Evolutionary conservation across 179 eudicot species (phyloP), one percentile per base, ranked within the genome.

Genomic region (Actinidia chinensis): DNA sequence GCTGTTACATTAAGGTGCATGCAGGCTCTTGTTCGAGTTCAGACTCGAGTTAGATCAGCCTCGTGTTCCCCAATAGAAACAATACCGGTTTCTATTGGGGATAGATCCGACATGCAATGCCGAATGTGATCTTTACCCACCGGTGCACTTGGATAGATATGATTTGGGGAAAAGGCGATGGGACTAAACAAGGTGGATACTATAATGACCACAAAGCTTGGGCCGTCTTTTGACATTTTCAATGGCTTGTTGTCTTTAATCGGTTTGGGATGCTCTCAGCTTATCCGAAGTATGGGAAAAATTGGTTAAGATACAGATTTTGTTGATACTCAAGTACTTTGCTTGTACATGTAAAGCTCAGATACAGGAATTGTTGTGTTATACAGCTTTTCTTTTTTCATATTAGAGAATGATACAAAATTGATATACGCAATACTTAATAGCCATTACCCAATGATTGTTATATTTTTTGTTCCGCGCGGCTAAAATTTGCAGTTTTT

Each of bases 1-100:
- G 99, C 85, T 2, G 90, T 95, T 23, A 95, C 99, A 14, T 83
- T 93, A n/a, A 83, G 91, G 83, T 95, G 98, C 63, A 95, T 95
- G 99, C 97, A 95, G 81, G 97, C 98, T 73, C 94, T 93, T 77
- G 97, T 91, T 69, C 77, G 97, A 55, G 97, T 83, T 12, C 98
- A 93, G 82, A 93, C 90, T 47, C 92, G 87, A 71, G 95, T 84
- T 42, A 85, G 89, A 78, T 28, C 33, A 28, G 93, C 92, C 58
- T 88, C 79, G 0, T 84, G 84, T 51, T 48, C 67, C 51, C 91
- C n/a, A n/a, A n/a, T n/a, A n/a, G n/a, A 79, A 66, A 79, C 86
- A 20, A 79, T 84, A 76, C 82, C 85, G 12, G 86, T 88, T 23
- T 87, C 89, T 3, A 80, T 85, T 73, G 91, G 82, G 58, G 86